Conservation (phyloP, 2,329 filamentous ascomycete species). For the Malbranchea zuffiana region DNA sequence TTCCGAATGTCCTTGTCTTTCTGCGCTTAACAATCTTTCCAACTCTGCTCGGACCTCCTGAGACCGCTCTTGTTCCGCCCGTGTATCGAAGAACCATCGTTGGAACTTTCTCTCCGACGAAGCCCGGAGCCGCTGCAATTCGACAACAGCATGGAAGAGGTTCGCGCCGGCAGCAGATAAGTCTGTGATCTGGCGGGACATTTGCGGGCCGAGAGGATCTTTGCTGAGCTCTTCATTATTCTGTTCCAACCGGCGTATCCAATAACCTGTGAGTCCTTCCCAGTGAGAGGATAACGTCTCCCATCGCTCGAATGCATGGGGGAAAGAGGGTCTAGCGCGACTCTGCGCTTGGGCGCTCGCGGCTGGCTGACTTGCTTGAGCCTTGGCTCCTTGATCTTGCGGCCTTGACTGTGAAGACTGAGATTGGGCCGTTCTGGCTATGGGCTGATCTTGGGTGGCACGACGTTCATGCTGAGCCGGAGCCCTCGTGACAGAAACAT, state of each 20-base stretch:
- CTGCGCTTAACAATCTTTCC: constrained; percentile 62
- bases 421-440: constrained; percentile 1
- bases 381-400: constrained; percentile 6
- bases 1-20: constrained; percentile 59
- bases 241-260: constrained; percentile 85
- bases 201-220: constrained; percentile 73
- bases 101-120: constrained; percentile 97
- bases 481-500: constrained; percentile 5
- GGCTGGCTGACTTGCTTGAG: constrained; percentile 6
- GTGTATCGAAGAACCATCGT: constrained; percentile 94
- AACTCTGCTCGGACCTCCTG: constrained; percentile 73
- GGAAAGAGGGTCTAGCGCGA: constrained; percentile 57
- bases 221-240: constrained; percentile 75
- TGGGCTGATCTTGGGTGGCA: constrained; percentile 1
- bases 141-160: constrained; percentile 92
- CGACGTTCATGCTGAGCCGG: neutral
- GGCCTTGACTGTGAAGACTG: constrained; percentile 5
- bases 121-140: constrained; percentile 82
- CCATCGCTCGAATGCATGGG: constrained; percentile 96
- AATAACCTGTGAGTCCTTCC: constrained; percentile 95
- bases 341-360: constrained; percentile 9
- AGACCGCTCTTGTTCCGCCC: constrained; percentile 72
- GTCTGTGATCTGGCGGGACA: constrained; percentile 89
- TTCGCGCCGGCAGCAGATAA: constrained; percentile 96
- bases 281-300: constrained; percentile 93